phyloP scores from a whole-genome alignment of 306 rosid genomes.

The Quillaja saponaria region DNA sequence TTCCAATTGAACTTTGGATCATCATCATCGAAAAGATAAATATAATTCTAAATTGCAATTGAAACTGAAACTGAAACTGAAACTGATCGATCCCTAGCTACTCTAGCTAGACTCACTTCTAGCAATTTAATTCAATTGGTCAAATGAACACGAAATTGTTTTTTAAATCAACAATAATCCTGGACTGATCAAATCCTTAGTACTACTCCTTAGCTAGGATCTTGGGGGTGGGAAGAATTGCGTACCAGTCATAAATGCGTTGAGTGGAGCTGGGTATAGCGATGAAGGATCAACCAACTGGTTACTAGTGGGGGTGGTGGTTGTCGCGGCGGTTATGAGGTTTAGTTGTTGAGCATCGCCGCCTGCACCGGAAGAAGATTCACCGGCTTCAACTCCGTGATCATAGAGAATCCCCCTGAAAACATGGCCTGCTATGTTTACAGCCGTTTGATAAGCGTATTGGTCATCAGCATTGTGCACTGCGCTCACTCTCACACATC shows the following conservation, averaged over 20 bases:
- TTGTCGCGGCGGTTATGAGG: slow-evolving; percentile 43
- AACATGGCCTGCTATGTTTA: slow-evolving; percentile 88
- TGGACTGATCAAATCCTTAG: too few species aligned
- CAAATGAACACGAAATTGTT: not conserved
- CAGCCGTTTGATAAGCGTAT: slow-evolving; percentile 89
- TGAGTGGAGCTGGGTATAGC: slow-evolving; percentile 73
- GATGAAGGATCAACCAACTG: slow-evolving; percentile 62
- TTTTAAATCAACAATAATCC: too few species aligned
- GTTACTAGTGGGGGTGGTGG: slow-evolving; percentile 27
- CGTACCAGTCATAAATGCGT: slow-evolving; percentile 96
- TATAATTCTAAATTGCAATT: slow-evolving; percentile 47
- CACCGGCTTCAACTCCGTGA: slow-evolving; percentile 68
- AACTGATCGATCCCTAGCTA: slow-evolving; percentile 25
- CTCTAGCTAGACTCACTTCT: not conserved
- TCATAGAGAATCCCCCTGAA: slow-evolving; percentile 96
- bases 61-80: slow-evolving; percentile 52
- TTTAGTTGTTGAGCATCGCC: slow-evolving; percentile 48
- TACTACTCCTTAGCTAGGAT: slow-evolving; percentile 40
- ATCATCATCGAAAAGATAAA: slow-evolving; percentile 36
- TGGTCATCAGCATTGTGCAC: slow-evolving; percentile 86
- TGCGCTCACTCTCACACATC: slow-evolving; percentile 84
- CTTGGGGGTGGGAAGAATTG: slow-evolving; percentile 88
- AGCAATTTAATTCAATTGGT: not conserved
- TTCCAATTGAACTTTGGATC: slow-evolving; percentile 5
- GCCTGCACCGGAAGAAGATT: slow-evolving; percentile 61